phyloP scores from a whole-genome alignment of 345 rosid genomes.

The Abelmoschus esculentus region DNA sequence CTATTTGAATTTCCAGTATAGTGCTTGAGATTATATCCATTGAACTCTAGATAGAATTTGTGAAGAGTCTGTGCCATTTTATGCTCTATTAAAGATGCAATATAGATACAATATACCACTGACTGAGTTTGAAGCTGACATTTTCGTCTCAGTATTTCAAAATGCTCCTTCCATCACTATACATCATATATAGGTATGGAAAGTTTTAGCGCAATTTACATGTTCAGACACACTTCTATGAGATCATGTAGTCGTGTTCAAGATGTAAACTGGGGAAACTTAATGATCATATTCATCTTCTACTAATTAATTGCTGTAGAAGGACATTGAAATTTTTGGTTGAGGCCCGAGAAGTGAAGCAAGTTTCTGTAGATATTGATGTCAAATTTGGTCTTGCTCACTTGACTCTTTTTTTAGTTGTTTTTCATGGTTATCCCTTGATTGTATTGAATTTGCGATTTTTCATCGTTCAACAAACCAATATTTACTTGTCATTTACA shows the following conservation, averaged over 20 bases:
- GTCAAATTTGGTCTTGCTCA: background rate
- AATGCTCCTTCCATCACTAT: background rate
- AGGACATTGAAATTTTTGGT: background rate
- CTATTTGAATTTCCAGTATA: background rate
- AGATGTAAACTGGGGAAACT: background rate
- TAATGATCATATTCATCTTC: background rate
- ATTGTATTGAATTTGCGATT: background rate
- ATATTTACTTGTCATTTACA: background rate
- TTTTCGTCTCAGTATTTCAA: background rate
- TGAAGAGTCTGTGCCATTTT: background rate
- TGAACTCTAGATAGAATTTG: background rate
- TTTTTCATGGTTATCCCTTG: constrained; percentile 4
- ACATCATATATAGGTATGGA: background rate
- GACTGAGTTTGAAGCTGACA: background rate
- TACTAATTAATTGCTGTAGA: background rate
- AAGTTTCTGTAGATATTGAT: background rate
- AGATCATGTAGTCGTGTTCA: background rate
- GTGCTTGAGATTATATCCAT: background rate
- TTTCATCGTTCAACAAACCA: background rate
- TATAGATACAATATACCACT: too few relatives aligned
- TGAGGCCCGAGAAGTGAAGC: background rate
- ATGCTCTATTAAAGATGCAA: background rate
- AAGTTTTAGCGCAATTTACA: background rate
- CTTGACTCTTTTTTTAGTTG: background rate
- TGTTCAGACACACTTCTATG: background rate